Evolutionary conservation across 2,329 filamentous ascomycete species (phyloP), one percentile per base, ranked within the genome.

Genomic region (Clonostachys sp.): DNA sequence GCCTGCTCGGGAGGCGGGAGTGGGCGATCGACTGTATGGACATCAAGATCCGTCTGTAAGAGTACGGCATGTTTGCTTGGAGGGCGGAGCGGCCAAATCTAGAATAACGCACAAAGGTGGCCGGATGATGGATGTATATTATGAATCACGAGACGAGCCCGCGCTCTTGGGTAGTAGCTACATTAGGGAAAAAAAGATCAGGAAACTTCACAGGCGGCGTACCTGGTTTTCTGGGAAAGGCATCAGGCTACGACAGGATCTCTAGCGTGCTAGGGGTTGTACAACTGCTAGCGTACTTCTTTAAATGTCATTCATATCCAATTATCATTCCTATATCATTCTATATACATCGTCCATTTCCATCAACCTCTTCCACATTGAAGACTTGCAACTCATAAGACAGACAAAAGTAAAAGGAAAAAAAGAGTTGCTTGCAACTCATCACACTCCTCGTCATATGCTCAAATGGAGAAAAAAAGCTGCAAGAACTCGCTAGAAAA

Each of bases 21-120:
- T 95, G 92, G 89, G 81, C 87, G 57, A 80, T 99, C 53, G 90
- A 92, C 48, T 96, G 91, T 65, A 78, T 99, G 67, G 91, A 96
- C 66, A 81, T 97, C 33, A 84, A 91, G 57, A 83, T 97, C 46
- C 77, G 89, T 53, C 70, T 96, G 53, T 94, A 47, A 39, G 36
- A 30, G 24, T 30, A 30, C 24, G 24, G 4, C 8, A 10, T 30
- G 24, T 30, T 30, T 30, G 24, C 3, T 30, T 30, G 24, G 24
- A 10, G 24, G 9, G 13, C 12, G 17, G 16, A 42, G n/a, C 10
- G 14, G 18, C 6, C 40, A 42, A 18, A 8, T 12, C n/a, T 18
- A 42, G 14, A 42, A 17, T 42, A 24, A 20, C 40, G 16, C 30
- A 18, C 18, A 42, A 42, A 13, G 13, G 40, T 42, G 40, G 7